Conservation (phyloP, 2,329 filamentous ascomycete genomes). For the Talaromyces piceae region DNA sequence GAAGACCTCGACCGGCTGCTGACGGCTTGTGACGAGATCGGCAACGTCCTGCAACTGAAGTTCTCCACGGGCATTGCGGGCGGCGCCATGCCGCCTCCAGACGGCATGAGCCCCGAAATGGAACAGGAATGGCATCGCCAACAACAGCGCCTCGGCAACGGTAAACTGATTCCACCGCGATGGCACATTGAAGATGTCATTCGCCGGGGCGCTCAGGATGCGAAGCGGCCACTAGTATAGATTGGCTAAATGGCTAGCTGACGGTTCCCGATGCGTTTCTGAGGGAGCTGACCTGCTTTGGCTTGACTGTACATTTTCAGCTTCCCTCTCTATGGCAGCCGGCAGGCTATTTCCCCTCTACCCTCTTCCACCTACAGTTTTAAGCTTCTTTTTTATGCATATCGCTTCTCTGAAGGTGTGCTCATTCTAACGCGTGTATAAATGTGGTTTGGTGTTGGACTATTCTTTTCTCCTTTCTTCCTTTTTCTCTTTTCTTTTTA, state of each 20-base stretch:
- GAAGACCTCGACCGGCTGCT: conserved; percentile 90
- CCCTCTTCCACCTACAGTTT: too few species aligned
- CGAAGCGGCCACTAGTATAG: conserved; percentile 64
- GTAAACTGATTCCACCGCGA: conserved; percentile 58
- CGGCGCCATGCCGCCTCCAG: conserved; percentile 68
- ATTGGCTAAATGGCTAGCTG: neutral
- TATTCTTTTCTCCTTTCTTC: neutral
- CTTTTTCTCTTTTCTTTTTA: neutral
- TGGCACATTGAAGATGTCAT: conserved; percentile 74
- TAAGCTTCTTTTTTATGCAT: neutral
- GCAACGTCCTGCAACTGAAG: conserved; percentile 86
- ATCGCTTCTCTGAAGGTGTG: neutral
- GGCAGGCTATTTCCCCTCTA: neutral
- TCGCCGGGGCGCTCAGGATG: conserved; percentile 64
- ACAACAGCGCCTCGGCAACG: conserved; percentile 28
- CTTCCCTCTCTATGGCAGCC: neutral
- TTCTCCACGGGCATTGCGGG: conserved; percentile 95
- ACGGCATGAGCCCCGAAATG: conserved; percentile 62
- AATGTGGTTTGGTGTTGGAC: neutral
- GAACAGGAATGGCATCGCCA: conserved; percentile 58
- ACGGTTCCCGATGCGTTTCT: neutral
- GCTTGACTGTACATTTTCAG: neutral
- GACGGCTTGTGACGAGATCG: conserved; percentile 83
- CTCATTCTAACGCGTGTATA: neutral
- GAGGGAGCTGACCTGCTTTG: neutral